phyloP scores from a whole-genome alignment of 2,329 filamentous ascomycete species.

The Polytolypa hystricis region DNA sequence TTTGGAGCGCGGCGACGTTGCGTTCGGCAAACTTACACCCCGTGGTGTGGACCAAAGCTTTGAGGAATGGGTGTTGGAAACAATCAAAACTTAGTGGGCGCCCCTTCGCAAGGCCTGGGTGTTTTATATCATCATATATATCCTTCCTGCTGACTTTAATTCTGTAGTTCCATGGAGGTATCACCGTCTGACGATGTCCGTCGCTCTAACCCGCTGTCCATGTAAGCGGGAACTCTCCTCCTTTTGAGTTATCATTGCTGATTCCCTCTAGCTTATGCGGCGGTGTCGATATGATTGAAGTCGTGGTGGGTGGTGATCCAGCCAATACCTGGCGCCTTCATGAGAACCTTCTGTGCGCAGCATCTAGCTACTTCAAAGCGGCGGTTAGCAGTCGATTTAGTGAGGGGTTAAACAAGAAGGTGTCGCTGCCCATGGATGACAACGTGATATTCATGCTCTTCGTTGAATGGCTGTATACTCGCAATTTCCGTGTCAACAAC shows the following conservation, averaged over 20 bases:
- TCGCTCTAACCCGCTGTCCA: constrained; percentile 5
- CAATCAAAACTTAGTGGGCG: constrained; percentile 3
- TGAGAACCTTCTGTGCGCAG: constrained; percentile 5
- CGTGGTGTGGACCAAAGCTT: constrained; percentile 4
- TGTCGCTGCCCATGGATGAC: constrained; percentile 5
- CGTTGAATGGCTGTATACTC: constrained; percentile 11
- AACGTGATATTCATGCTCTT: constrained; percentile 8
- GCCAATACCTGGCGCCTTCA: constrained; percentile 6
- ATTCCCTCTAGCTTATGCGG: constrained; percentile 3
- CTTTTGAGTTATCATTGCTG: neutral
- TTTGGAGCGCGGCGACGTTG: no score
- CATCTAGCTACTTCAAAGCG: constrained; percentile 4
- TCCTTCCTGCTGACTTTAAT: no score
- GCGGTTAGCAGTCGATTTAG: constrained; percentile 2
- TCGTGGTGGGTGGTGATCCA: constrained; percentile 6
- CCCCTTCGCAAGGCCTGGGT: no score
- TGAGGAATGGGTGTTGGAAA: constrained; percentile 8
- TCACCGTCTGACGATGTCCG: no score
- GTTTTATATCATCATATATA: no score
- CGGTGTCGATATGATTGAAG: constrained; percentile 5
- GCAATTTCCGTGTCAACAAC: constrained; percentile 1
- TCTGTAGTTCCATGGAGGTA: no score
- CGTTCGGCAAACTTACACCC: no score
- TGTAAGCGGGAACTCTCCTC: constrained; percentile 3
- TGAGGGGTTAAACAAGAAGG: constrained; percentile 7